Base-by-base conservation (phyloP, 495 filamentous ascomycete species). In the Echria macrotheca region DNA sequence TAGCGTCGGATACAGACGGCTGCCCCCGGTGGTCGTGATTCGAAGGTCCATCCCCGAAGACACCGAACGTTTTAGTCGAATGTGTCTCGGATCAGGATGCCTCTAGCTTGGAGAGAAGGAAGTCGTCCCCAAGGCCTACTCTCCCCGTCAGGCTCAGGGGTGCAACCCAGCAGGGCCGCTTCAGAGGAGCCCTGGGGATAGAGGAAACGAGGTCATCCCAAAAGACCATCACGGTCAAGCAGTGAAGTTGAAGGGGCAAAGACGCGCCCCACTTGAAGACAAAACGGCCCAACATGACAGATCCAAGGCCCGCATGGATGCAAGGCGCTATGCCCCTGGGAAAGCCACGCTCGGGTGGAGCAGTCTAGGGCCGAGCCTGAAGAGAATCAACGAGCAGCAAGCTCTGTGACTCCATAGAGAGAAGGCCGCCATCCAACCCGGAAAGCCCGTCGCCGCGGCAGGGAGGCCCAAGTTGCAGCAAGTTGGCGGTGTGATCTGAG, bases 401-500 rank as follows among this genome's bases (percentile, higher is more conserved):
- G 17, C 10, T 44, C 42, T 29, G 24, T 48, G 40, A 32, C 38
- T n/a, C 32, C 38, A 32, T 49, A 23, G 33, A 33, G 19, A 29
- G 47, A 39, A 24, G 12, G 9, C 42, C 17, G 37, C 44, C 49
- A 41, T 49, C 49, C 26, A 10, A 31, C 25, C 3, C 19, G 37
- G 24, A 48, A 39, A 38, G 24, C 26, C 41, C 39, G 50, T 38
- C 39, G 37, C 52, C 32, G 48, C 42, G 21, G 44, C 37, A 45
- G 33, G 44, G 46, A 24, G 44, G 49, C 47, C 32, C 32, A 44
- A 58, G 41, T 38, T 31, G 37, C 28, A 50, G n/a, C 36, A 55
- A 55, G 22, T 60, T 60, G n/a, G 58, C 58, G 58, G 58, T 60
- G 58, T 49, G 54, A n/a, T n/a, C n/a, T n/a, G n/a, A 40, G 44